Percentiles rank a stretch among this genome's conserved stretches.
These are phyloP conservation scores for Trypanosoma theileri DNA, from an alignment of 208 protist species.

Conservation along the genomic window DNA sequence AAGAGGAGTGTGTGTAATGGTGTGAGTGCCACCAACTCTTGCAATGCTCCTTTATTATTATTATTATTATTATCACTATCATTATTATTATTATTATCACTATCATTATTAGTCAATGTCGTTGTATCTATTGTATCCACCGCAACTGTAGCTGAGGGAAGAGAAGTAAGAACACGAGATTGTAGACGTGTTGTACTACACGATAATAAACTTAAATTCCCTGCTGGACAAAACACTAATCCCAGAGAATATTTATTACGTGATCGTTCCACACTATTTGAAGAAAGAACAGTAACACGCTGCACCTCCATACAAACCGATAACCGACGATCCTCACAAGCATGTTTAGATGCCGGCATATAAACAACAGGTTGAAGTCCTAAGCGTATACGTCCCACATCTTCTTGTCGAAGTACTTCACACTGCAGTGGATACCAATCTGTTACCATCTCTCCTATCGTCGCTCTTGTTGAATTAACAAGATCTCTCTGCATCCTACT, in stretches of 20 bases:
- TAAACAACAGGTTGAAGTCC: not conserved
- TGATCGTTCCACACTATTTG: not conserved
- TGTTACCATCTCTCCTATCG: not conserved
- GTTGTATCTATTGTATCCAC: not conserved
- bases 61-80: not conserved
- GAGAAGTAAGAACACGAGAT: no score
- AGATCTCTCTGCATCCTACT: not conserved
- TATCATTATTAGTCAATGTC: no score
- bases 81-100: not conserved
- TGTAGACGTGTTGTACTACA: constrained; percentile 16
- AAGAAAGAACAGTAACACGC: not conserved
- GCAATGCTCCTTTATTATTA: not conserved
- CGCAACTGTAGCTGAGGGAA: not conserved
- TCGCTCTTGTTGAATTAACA: not conserved
- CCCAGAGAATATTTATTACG: not conserved
- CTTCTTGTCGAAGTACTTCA: not conserved
- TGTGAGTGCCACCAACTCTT: constrained; percentile 1
- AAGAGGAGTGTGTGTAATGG: constrained; percentile 21
- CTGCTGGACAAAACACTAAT: constrained; percentile 15
- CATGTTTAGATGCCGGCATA: not conserved
- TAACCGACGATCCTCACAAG: not conserved
- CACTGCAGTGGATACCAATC: constrained; percentile 9
- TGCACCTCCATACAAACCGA: constrained; percentile 24
- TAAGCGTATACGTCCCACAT: constrained; percentile 3
- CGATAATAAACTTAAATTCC: not conserved